Evolutionary conservation across 257 asterid species (phyloP).

Genomic region (Solanum ossicruentum): DNA sequence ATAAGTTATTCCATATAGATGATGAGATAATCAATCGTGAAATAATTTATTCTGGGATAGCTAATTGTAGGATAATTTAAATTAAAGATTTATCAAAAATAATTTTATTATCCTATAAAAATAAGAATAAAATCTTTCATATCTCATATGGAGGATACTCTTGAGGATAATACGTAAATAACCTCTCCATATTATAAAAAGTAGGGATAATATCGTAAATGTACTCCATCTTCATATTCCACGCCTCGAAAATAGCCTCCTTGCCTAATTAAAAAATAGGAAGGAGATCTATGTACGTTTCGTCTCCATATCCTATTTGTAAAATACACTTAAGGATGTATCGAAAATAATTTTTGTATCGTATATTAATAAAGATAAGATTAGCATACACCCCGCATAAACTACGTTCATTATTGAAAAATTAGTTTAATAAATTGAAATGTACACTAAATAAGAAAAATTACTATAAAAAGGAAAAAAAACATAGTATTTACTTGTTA

Average conservation of each 20-base stretch:
- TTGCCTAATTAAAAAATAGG: no score
- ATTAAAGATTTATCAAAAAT: not conserved
- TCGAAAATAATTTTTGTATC: not conserved
- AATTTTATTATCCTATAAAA: not conserved
- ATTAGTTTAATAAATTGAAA: not conserved
- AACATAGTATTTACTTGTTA: not conserved
- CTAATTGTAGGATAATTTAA: no score
- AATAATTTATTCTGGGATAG: no score
- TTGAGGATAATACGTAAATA: no score
- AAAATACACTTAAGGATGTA: not conserved
- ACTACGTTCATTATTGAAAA: not conserved
- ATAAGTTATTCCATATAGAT: no score
- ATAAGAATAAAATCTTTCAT: not conserved
- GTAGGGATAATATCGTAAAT: no score
- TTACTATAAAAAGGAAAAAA: not conserved
- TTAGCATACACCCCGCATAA: not conserved
- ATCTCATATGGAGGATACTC: rapidly evolving
- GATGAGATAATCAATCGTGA: no score
- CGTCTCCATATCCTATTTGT: not conserved
- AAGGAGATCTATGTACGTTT: no score
- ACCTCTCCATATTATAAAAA: no score
- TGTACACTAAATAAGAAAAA: not conserved
- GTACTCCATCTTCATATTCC: no score
- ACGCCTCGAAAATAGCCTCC: no score
- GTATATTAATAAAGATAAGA: not conserved